A percentile compares a stretch with the other conserved stretches of the same genome.
These are phyloP conservation scores for Colletotrichum tanaceti DNA, from an alignment of 2,329 filamentous ascomycete species.

Conservation along the genomic window DNA sequence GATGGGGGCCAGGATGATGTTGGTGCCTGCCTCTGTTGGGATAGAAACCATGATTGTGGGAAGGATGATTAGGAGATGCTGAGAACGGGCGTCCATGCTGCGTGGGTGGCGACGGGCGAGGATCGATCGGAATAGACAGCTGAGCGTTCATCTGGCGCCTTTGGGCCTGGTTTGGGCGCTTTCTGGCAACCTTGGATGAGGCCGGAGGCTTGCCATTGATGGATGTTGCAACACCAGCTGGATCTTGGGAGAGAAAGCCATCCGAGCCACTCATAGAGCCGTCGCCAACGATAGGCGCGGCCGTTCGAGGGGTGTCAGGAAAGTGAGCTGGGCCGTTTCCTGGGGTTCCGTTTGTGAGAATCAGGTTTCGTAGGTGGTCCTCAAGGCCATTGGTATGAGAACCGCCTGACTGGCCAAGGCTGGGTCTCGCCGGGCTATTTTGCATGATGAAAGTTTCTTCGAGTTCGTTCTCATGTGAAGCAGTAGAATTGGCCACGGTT, in stretches of 20 bases:
- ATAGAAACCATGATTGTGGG: constrained; percentile 37
- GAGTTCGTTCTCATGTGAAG: constrained; percentile 13
- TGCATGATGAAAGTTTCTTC: constrained; percentile 23
- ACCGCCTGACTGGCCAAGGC: constrained; percentile 46
- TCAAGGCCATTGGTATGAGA: constrained; percentile 61
- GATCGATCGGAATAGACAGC: constrained; percentile 66
- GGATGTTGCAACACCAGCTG: constrained; percentile 42
- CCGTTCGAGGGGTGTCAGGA: constrained; percentile 32
- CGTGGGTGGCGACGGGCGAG: constrained; percentile 50
- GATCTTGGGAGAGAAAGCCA: not conserved
- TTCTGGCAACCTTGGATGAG: constrained; percentile 53
- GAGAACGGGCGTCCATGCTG: constrained; percentile 41
- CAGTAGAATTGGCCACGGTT: constrained; percentile 23
- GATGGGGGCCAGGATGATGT: constrained; percentile 11
- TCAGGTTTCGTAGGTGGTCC: constrained; percentile 68
- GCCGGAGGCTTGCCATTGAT: constrained; percentile 50
- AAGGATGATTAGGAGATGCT: constrained; percentile 46
- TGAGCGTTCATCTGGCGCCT: constrained; percentile 72
- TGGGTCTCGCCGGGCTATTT: constrained; percentile 15
- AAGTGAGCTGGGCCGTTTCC: constrained; percentile 41
- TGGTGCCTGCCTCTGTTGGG: constrained; percentile 17
- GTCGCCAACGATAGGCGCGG: constrained; percentile 19
- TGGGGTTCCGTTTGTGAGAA: constrained; percentile 62
- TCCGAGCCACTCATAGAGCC: not conserved
- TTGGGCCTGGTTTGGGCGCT: constrained; percentile 72